phyloP scores from a whole-genome alignment of 768 basidiomycete genomes.

The Omphalotus guepiniiformis region DNA sequence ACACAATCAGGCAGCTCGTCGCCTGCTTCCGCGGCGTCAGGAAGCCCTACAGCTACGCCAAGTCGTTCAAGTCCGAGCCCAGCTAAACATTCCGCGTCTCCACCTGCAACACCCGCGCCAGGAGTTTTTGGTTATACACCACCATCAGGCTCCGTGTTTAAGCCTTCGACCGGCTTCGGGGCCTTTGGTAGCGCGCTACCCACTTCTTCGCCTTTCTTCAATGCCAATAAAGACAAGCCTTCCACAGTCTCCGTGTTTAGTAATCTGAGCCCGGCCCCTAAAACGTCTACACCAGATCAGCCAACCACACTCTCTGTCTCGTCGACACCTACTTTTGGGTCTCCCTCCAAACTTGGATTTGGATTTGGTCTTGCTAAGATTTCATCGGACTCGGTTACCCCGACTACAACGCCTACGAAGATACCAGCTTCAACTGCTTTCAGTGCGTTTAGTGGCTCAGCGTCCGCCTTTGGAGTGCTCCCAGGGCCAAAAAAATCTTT shows the following conservation, averaged over 20 bases:
- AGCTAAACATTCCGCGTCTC: slow-evolving; percentile 20
- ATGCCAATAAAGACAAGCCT: slow-evolving; percentile 23
- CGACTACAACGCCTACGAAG: slow-evolving; percentile 22
- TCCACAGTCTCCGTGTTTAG: slow-evolving; percentile 36
- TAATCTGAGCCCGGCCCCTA: slow-evolving; percentile 6
- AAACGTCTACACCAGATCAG: slow-evolving; percentile 6
- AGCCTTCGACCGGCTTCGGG: slow-evolving; percentile 30
- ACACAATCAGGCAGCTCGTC: too few relatives aligned
- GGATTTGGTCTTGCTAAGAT: slow-evolving; percentile 30
- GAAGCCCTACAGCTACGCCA: too few relatives aligned
- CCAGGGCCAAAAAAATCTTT: slow-evolving; percentile 49
- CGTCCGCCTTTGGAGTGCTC: slow-evolving; percentile 39
- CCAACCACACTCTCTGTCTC: slow-evolving; percentile 17
- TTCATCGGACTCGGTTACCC: slow-evolving; percentile 8
- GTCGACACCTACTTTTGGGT: slow-evolving; percentile 33
- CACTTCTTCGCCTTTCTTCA: slow-evolving; percentile 52
- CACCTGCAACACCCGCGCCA: slow-evolving; percentile 14
- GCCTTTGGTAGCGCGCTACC: slow-evolving; percentile 42
- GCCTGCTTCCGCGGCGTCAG: too few relatives aligned
- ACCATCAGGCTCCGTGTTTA: slow-evolving; percentile 34
- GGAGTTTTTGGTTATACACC: slow-evolving; percentile 40
- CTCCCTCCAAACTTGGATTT: slow-evolving; percentile 18
- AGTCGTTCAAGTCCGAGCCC: slow-evolving; percentile 3
- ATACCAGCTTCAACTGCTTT: slow-evolving; percentile 52
- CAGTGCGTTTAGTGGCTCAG: slow-evolving; percentile 42